phyloP scores from a whole-genome alignment of 176 grass and related monocot genomes.

The Musa troglodytarum region DNA sequence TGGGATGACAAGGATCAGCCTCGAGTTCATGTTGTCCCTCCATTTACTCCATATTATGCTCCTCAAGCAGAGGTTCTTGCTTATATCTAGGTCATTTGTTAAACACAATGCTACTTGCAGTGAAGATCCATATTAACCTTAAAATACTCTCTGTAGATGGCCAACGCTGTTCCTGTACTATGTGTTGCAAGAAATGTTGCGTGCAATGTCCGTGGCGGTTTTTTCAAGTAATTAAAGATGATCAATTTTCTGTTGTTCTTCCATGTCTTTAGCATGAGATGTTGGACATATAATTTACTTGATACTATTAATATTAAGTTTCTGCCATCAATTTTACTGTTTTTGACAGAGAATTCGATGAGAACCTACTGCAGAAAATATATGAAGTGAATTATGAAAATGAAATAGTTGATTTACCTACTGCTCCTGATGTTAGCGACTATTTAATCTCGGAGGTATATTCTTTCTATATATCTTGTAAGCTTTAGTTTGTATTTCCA shows the following conservation, averaged over 20 bases:
- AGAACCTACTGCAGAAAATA: constrained; percentile 69
- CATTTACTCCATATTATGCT: constrained; percentile 86
- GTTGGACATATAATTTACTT: constrained; percentile 8
- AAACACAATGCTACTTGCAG: constrained; percentile 3
- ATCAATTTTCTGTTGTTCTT: neutral
- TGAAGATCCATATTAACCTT: constrained; percentile 9
- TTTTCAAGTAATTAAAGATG: constrained; percentile 71
- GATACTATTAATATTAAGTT: constrained; percentile 6
- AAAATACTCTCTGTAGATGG: constrained; percentile 47
- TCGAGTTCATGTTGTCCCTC: constrained; percentile 94
- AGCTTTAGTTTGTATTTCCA: neutral
- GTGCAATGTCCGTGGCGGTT: constrained; percentile 90
- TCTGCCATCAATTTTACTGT: constrained; percentile 3
- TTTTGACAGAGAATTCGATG: constrained; percentile 73
- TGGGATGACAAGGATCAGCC: constrained; percentile 97
- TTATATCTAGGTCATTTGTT: neutral
- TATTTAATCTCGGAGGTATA: constrained; percentile 74
- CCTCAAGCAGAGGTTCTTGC: constrained; percentile 82
- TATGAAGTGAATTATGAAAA: constrained; percentile 76
- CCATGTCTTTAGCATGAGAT: constrained; percentile 15
- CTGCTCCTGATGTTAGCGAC: constrained; percentile 83
- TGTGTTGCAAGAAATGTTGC: constrained; percentile 99
- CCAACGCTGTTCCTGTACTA: constrained; percentile 74
- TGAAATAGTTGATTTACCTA: constrained; percentile 79
- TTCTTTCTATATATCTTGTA: neutral